Conservation (phyloP, 148 eudicot species). For the Mesembryanthemum crystallinum region DNA sequence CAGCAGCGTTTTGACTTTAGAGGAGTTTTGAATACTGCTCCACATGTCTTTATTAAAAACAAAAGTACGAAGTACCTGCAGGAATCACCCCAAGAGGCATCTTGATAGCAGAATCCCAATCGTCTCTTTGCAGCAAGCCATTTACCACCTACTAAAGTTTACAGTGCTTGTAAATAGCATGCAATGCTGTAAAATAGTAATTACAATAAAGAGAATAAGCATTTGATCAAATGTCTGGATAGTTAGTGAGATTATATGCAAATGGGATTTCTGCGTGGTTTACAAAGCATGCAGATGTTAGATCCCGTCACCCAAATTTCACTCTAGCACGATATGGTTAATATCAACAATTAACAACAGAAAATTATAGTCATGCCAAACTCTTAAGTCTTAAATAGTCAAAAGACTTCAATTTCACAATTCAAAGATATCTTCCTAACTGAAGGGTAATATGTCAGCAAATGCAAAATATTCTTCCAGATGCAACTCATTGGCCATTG, state of each 20-base stretch:
- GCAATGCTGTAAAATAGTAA: not conserved
- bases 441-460: not conserved
- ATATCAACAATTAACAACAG: not conserved
- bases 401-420: too few species aligned
- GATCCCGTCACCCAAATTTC: not conserved
- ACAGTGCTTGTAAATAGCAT: slow-evolving; percentile 25
- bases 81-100: slow-evolving; percentile 89
- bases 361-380: too few species aligned
- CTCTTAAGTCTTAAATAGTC: too few species aligned
- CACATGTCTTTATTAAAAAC: too few species aligned
- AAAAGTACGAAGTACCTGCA: too few species aligned
- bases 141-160: slow-evolving; percentile 80
- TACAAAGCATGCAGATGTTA: not conserved
- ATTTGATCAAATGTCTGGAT: not conserved
- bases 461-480: not conserved
- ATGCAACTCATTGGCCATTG: not conserved
- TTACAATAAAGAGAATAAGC: not conserved
- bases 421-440: too few species aligned
- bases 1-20: not conserved
- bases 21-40: too few species aligned
- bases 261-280: slow-evolving; percentile 1
- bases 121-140: slow-evolving; percentile 84
- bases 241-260: not conserved
- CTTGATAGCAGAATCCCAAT: slow-evolving; percentile 83
- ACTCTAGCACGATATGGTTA: too few species aligned